Evolutionary conservation across 2,329 filamentous ascomycete genomes (phyloP).

Genomic region (Bipolaris victoriae): DNA sequence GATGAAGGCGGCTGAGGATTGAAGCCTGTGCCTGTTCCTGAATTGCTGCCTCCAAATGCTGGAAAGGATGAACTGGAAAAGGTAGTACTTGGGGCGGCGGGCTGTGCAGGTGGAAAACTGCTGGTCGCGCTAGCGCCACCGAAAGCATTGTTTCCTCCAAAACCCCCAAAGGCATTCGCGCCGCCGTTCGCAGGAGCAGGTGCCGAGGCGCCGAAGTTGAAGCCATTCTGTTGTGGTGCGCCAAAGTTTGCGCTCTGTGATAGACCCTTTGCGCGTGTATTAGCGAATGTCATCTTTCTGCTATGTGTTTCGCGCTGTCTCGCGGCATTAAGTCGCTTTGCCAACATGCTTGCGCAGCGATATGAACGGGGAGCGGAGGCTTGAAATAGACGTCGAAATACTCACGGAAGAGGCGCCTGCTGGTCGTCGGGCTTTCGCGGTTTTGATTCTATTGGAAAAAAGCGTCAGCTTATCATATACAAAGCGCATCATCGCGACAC

Average conservation of each 20-base stretch:
- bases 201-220: slow-evolving; percentile 35
- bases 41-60: slow-evolving; percentile 34
- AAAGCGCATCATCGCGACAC: slow-evolving; percentile 10
- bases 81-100: slow-evolving; percentile 29
- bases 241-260: slow-evolving; percentile 32
- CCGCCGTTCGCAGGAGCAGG: slow-evolving; percentile 21
- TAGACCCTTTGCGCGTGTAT: slow-evolving; percentile 28
- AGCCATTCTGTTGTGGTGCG: slow-evolving; percentile 23
- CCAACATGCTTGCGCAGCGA: slow-evolving; percentile 12
- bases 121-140: slow-evolving; percentile 28
- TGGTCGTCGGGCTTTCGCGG: slow-evolving; percentile 33
- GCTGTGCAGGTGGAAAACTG: slow-evolving; percentile 43
- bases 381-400: slow-evolving; percentile 16
- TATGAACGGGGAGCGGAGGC: slow-evolving; percentile 5
- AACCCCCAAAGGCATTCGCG: slow-evolving; percentile 16
- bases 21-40: slow-evolving; percentile 26
- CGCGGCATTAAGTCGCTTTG: slow-evolving; percentile 12
- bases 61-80: slow-evolving; percentile 44
- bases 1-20: slow-evolving; percentile 33
- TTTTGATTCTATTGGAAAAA: slow-evolving; percentile 33
- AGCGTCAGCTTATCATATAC: slow-evolving; percentile 23
- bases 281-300: slow-evolving; percentile 24
- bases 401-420: slow-evolving; percentile 38
- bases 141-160: slow-evolving; percentile 22
- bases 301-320: slow-evolving; percentile 18